Base-by-base conservation (phyloP, 306 rosid genomes). In the Sicyos baderoa region DNA sequence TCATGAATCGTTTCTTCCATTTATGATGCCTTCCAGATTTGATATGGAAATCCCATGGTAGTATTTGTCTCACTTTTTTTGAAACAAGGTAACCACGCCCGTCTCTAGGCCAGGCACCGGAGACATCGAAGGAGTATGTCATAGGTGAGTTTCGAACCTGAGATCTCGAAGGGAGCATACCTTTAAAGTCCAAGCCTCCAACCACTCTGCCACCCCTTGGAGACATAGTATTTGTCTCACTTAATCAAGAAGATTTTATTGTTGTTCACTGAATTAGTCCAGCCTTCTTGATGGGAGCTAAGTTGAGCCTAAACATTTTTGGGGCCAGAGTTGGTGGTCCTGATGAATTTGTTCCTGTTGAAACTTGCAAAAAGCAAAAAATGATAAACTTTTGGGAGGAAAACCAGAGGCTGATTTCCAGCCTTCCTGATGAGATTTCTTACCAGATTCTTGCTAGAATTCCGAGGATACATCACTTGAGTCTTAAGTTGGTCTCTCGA, bases 351-450 rank as follows among this genome's bases (percentile, higher is more conserved):
- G 63, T 83, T 72, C 72, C 70, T 40, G 79, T 68, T 72, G 90
- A 85, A 64, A 72, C 74, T 37, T 77, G 83, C 84, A 93, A 93
- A 83, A 85, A 91, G 82, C 96, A 77, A 81, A 88, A 86, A 78
- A 42, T 82, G 86, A 88, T 86, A 35, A 66, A 75, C 44, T 72
- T 70, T 42, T 71, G 58, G 22, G 97, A 85, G 76, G 91, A 86
- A 82, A 86, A 75, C 78, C 80, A 83, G 53, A 88, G 90, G 75
- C 75, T 93, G 50, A 88, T 93, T 78, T 96, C 96, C 10, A 76
- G 75, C 73, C 91, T 93, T 78, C 97, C 97, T 55, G 97, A 93
- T 76, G 99, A 93, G 86, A 53, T 93, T 40, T 93, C 99, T 10
- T 48, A 90, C 54, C 99, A 88, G 81, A 90, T 93, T 75, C 81